These are phyloP conservation scores for Mycena chlorophos DNA, from an alignment of 768 basidiomycete species.

Conservation along the genomic window DNA sequence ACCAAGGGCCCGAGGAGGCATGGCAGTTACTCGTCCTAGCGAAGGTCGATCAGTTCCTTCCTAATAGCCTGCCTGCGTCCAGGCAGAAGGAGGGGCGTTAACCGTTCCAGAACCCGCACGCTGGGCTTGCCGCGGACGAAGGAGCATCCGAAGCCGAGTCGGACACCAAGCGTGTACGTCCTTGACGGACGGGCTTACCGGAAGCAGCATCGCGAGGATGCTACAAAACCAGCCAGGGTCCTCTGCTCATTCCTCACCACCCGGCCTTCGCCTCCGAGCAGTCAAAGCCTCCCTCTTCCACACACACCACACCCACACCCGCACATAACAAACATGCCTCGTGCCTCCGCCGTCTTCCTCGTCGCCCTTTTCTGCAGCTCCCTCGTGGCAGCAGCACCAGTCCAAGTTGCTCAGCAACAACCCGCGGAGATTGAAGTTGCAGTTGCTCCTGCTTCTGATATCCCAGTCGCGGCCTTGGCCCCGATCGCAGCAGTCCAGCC, in stretches of 20 bases:
- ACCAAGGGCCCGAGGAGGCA: neutral
- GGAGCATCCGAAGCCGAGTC: constrained; percentile 1
- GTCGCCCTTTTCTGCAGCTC: constrained; percentile 10
- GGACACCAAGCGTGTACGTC: constrained; percentile 5
- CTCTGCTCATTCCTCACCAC: constrained; percentile 10
- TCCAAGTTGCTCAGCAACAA: constrained; percentile 5
- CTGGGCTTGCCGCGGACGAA: constrained; percentile 19
- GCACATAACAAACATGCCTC: constrained; percentile 6
- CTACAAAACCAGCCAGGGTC: constrained; percentile 20
- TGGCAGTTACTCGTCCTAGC: neutral
- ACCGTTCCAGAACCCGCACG: constrained; percentile 15
- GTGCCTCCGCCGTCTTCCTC: constrained; percentile 15
- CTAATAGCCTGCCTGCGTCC: constrained; percentile 13
- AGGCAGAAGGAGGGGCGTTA: constrained; percentile 8
- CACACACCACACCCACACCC: neutral
- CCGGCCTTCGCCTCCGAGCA: constrained; percentile 12
- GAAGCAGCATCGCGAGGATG: constrained; percentile 9
- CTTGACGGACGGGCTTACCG: constrained; percentile 9
- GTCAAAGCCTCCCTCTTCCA: constrained; percentile 4
- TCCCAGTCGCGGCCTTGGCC: neutral
- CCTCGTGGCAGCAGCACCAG: constrained; percentile 17
- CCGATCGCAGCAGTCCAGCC: neutral
- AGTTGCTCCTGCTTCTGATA: constrained; percentile 3
- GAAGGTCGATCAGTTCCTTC: constrained; percentile 14
- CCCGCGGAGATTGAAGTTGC: neutral